Evolutionary conservation across 768 basidiomycete genomes (phyloP), one percentile per base, ranked within the genome.

Genomic region (Inosperma sp.): DNA sequence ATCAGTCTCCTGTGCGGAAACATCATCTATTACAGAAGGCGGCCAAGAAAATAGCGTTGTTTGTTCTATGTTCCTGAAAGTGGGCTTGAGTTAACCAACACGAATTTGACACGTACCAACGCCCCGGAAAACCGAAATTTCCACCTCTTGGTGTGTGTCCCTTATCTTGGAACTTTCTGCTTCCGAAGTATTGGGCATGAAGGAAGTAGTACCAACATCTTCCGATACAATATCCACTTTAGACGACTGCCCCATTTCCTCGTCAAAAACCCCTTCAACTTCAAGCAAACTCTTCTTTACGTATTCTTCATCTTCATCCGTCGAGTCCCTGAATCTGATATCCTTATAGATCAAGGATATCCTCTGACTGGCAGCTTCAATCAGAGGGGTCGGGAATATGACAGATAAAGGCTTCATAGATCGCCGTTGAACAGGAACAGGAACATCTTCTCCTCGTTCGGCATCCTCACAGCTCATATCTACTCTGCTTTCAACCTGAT

Each of bases 321-420:
- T n/a, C n/a, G n/a, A n/a, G n/a, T n/a, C n/a, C n/a, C n/a, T 68
- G 54, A 88, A 88, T n/a, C 87, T 84, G 23, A 82, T 73, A 48
- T 86, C 86, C 59, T 82, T 72, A 58, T 90, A 90, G 19, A 88
- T 65, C 44, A 78, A 50, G 1, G 88, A 89, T 36, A 91, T 82
- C 31, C 83, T 73, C n/a, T 72, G 72, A 60, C 78, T 85, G 7
- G 84, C 86, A 4, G 77, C 83, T 56, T 84, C 82, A 34, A 87
- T 62, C 0, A 81, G 83, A 16, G 76, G 76, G 9, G 74, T 69
- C 4, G 77, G 79, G n/a, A 81, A 68, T 14, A 69, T 39, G 4
- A 68, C 50, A 4, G 72, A 68, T 42, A 67, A 52, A 1, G 61
- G 57, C 17, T 35, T 39, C 25, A 27, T 42, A 7, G n/a, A 22